A percentile compares a stretch with the other conserved stretches of the same genome.
Evolutionary conservation across 306 rosid species (phyloP).

Genomic region (Lathyrus sativus): DNA sequence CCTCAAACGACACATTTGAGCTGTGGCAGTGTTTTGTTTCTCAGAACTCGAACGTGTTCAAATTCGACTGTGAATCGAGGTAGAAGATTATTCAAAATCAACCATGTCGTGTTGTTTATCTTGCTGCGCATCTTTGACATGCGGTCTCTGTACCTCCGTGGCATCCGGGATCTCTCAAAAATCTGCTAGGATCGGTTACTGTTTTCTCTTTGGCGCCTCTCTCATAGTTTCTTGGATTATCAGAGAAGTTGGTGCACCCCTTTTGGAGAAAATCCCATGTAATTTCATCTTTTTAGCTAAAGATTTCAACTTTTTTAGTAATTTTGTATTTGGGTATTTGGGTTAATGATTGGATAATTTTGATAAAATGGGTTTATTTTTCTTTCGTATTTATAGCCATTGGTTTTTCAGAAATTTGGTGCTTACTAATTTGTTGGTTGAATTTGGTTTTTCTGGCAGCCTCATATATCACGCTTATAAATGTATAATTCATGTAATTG

Average conservation of each 20-base stretch:
- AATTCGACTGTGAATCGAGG: conserved; percentile 28
- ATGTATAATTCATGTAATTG: conserved; percentile 22
- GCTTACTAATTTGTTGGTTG: conserved; percentile 6
- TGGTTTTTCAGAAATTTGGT: conserved; percentile 9
- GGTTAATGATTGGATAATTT: conserved; percentile 1
- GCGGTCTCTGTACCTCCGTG: conserved; percentile 84
- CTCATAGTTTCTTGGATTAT: conserved; percentile 82
- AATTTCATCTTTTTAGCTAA: conserved; percentile 29
- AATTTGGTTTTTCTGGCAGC: not conserved
- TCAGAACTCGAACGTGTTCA: not conserved
- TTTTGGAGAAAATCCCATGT: conserved; percentile 87
- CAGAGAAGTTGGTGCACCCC: conserved; percentile 86
- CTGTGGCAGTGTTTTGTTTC: conserved; percentile 4
- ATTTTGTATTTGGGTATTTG: conserved; percentile 38
- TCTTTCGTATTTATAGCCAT: conserved; percentile 4
- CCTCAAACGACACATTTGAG: conserved; percentile 30
- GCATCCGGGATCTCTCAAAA: conserved; percentile 80
- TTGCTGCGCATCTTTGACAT: conserved; percentile 57
- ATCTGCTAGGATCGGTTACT: conserved; percentile 89
- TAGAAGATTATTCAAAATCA: not conserved
- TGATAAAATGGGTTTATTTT: conserved; percentile 5
- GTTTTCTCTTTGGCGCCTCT: conserved; percentile 82
- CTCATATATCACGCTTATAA: not conserved
- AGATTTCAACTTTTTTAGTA: conserved; percentile 14
- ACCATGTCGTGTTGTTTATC: conserved; percentile 74